Percentiles rank a stretch among this genome's conserved stretches.
phyloP scores from a whole-genome alignment of 768 basidiomycete genomes.

The Glaciozyma antarctica region DNA sequence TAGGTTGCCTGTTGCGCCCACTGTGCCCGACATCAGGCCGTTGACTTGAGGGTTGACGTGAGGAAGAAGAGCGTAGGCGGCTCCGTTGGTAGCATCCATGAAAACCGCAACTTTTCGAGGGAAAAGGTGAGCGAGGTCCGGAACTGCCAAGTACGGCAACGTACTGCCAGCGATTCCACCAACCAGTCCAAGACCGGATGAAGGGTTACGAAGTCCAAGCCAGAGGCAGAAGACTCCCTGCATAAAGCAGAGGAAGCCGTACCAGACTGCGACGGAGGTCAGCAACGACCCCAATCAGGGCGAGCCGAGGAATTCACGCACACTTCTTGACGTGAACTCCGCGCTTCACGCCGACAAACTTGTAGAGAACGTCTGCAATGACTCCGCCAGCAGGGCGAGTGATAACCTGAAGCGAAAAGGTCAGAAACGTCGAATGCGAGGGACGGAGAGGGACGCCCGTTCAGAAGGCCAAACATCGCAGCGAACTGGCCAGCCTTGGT shows the following conservation, averaged over 20 bases:
- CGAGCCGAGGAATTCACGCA: conserved; percentile 32
- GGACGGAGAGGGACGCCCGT: conserved; percentile 13
- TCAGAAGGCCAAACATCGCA: not conserved
- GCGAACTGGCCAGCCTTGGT: conserved; percentile 44
- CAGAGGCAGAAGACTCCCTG: conserved; percentile 18
- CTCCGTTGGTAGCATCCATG: conserved; percentile 3
- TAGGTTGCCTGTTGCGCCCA: conserved; percentile 43
- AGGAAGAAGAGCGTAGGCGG: conserved; percentile 42
- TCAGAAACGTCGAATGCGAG: conserved; percentile 26
- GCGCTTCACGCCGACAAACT: conserved; percentile 22
- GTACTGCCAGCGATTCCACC: conserved; percentile 39
- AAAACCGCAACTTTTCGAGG: conserved; percentile 36
- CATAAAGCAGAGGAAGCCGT: conserved; percentile 16
- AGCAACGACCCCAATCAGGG: too few relatives aligned
- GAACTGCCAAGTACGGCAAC: not conserved
- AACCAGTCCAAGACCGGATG: conserved; percentile 38
- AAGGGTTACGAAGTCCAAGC: conserved; percentile 17
- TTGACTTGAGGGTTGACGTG: conserved; percentile 47
- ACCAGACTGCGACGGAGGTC: conserved; percentile 11
- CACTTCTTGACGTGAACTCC: conserved; percentile 46
- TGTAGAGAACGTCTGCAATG: conserved; percentile 47
- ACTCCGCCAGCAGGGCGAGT: conserved; percentile 48
- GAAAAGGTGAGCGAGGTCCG: not conserved
- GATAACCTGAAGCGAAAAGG: conserved; percentile 48
- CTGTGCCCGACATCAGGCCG: conserved; percentile 43